Evolutionary conservation across 2,329 filamentous ascomycete genomes (phyloP).

Genomic region (Hypomyces perniciosus): DNA sequence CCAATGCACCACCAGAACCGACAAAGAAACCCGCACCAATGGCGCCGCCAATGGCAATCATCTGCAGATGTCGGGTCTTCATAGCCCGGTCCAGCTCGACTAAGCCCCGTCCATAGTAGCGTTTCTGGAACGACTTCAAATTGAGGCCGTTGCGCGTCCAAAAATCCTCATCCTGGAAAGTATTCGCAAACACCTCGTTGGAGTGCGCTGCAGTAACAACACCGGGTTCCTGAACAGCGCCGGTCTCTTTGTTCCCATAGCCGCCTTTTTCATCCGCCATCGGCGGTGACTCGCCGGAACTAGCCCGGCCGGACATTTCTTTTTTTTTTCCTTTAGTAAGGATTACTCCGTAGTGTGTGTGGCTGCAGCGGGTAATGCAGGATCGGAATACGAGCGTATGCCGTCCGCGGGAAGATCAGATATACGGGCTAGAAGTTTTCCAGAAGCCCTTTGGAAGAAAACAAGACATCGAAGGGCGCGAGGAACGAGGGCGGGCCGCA

Average conservation of each 20-base stretch:
- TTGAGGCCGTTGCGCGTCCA: conserved; percentile 32
- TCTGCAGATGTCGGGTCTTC: conserved; percentile 54
- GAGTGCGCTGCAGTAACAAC: not conserved
- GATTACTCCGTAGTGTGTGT: not conserved
- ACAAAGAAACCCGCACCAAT: conserved; percentile 60
- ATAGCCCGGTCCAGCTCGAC: conserved; percentile 41
- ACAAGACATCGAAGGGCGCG: too few species aligned
- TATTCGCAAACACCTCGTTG: conserved; percentile 9
- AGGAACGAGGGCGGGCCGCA: too few species aligned
- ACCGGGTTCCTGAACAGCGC: not conserved
- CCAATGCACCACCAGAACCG: conserved; percentile 50
- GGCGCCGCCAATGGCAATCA: conserved; percentile 57
- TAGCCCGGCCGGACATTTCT: conserved; percentile 9
- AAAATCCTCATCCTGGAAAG: conserved; percentile 25
- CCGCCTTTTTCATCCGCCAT: conserved; percentile 4
- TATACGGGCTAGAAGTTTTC: too few species aligned
- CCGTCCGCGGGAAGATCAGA: too few species aligned
- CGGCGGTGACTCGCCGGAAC: conserved; percentile 4
- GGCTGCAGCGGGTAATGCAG: too few species aligned
- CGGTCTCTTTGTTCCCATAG: not conserved
- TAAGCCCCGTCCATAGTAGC: conserved; percentile 24
- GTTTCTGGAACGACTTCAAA: conserved; percentile 29
- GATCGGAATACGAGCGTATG: too few species aligned
- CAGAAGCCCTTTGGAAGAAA: too few species aligned
- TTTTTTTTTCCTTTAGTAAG: not conserved